Conservation (phyloP, 2,329 filamentous ascomycete genomes). For the Acarospora socialis region DNA sequence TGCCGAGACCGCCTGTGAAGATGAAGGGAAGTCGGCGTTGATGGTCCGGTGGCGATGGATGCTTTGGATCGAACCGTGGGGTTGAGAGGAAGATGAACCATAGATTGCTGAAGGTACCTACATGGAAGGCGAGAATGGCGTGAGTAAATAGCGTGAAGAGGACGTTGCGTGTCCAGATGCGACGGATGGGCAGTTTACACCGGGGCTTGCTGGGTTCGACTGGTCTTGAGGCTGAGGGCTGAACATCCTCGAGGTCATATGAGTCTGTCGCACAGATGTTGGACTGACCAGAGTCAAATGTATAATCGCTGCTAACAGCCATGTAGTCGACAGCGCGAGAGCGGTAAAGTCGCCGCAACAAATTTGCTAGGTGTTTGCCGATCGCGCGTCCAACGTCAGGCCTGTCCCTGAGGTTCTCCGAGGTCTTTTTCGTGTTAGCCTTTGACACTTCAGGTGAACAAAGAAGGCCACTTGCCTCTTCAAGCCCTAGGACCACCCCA, state of each 20-base stretch:
- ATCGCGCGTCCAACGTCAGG: slow-evolving; percentile 28
- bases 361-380: slow-evolving; percentile 22
- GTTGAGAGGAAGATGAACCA: slow-evolving; percentile 67
- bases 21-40: slow-evolving; percentile 37
- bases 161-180: slow-evolving; percentile 41
- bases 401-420: slow-evolving; percentile 25
- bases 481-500: slow-evolving; percentile 47
- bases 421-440: slow-evolving; percentile 17
- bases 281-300: slow-evolving; percentile 13
- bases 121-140: slow-evolving; percentile 57
- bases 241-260: slow-evolving; percentile 20
- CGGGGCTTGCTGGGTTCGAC: slow-evolving; percentile 23
- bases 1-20: slow-evolving; percentile 61
- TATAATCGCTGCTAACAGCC: slow-evolving; percentile 19
- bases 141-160: slow-evolving; percentile 46
- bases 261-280: slow-evolving; percentile 15
- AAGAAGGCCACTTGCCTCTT: slow-evolving; percentile 42
- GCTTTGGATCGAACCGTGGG: slow-evolving; percentile 55
- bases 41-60: slow-evolving; percentile 30
- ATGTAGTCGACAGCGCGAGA: slow-evolving; percentile 21
- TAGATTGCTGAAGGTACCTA: slow-evolving; percentile 62
- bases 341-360: slow-evolving; percentile 15
- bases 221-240: slow-evolving; percentile 23
- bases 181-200: slow-evolving; percentile 30
- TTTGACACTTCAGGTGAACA: background rate